phyloP scores from a whole-genome alignment of 164 flowering plant species.

The Liquidambar formosana region DNA sequence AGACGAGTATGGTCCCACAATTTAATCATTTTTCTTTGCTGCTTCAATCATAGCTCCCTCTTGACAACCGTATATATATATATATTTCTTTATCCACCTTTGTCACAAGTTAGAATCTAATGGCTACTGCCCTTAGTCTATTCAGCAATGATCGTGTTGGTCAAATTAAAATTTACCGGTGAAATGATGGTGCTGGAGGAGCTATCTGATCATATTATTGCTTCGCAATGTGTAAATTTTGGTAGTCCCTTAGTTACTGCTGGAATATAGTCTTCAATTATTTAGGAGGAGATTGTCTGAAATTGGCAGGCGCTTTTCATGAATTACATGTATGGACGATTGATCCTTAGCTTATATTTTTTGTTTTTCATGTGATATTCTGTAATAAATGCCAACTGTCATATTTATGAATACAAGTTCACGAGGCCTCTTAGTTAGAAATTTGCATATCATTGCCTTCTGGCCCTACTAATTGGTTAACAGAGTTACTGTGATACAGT shows the following conservation, averaged over 20 bases:
- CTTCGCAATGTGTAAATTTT: neutral
- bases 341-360: neutral
- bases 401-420: neutral
- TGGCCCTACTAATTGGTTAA: too few relatives aligned
- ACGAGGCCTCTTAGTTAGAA: neutral
- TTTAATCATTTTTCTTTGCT: neutral
- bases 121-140: neutral
- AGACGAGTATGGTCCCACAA: conserved; percentile 5
- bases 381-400: neutral
- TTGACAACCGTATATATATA: neutral
- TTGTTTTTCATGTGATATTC: neutral
- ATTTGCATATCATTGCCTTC: too few relatives aligned
- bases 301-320: neutral
- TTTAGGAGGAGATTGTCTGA: neutral
- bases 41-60: neutral
- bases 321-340: neutral
- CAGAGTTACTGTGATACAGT: too few relatives aligned
- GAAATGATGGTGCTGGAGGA: neutral
- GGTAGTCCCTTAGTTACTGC: neutral
- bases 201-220: neutral
- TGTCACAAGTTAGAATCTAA: neutral
- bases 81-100: neutral
- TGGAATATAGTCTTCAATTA: neutral
- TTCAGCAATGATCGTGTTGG: neutral
- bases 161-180: neutral